Percentiles rank a stretch among this genome's conserved stretches.
Evolutionary conservation across 306 rosid genomes (phyloP).

Genomic region (Luffa acutangula): DNA sequence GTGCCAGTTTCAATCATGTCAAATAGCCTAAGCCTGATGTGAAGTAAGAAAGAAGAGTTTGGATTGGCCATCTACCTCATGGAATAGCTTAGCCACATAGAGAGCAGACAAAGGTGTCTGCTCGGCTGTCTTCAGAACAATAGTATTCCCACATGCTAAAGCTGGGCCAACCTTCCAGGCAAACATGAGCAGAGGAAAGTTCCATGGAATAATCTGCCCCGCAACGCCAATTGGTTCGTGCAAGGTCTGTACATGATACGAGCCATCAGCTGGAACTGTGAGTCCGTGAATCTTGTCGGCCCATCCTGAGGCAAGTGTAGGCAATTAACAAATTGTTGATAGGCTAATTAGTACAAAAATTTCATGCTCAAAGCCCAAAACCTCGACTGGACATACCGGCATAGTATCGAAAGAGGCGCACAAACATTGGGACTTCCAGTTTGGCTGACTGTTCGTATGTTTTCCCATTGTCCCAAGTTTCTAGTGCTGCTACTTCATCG

Average conservation of each 20-base stretch:
- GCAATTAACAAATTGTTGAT: neutral
- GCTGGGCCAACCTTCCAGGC: slow-evolving; percentile 93
- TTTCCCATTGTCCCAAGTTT: slow-evolving; percentile 94
- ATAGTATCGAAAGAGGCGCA: slow-evolving; percentile 62
- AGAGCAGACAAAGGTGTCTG: slow-evolving; percentile 90
- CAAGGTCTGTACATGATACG: slow-evolving; percentile 62
- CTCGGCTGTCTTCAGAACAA: slow-evolving; percentile 85
- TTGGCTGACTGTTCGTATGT: slow-evolving; percentile 68
- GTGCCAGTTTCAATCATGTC: neutral
- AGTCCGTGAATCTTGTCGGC: slow-evolving; percentile 94
- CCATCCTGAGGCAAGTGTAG: slow-evolving; percentile 49
- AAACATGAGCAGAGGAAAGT: slow-evolving; percentile 87
- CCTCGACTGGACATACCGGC: slow-evolving; percentile 36
- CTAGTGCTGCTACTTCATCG: slow-evolving; percentile 74
- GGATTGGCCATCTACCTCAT: slow-evolving; percentile 36
- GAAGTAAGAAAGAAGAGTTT: neutral
- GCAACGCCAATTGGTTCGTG: slow-evolving; percentile 95
- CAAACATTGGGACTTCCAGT: slow-evolving; percentile 59
- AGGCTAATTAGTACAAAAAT: neutral
- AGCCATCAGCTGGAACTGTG: slow-evolving; percentile 77
- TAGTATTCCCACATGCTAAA: slow-evolving; percentile 76
- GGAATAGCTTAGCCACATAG: slow-evolving; percentile 47
- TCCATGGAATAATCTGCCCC: slow-evolving; percentile 97
- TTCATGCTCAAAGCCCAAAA: neutral
- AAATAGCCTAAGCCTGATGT: neutral